Evolutionary conservation across 495 filamentous ascomycete genomes (phyloP).

Genomic region (Aspergillus asperescens): DNA sequence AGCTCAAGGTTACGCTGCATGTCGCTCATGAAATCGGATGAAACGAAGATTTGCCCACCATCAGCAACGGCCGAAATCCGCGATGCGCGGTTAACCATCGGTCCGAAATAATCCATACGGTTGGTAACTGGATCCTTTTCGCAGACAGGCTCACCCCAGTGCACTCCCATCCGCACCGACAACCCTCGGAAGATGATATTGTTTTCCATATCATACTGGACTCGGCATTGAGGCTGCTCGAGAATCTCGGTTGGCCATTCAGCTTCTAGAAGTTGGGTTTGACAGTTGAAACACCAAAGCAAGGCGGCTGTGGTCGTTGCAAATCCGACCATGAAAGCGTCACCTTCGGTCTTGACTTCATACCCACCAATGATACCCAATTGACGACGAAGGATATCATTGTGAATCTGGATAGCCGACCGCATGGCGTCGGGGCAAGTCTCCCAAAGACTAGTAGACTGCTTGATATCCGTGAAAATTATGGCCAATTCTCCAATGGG

Average conservation of each 20-base stretch:
- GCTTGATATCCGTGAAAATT: slow-evolving; percentile 99
- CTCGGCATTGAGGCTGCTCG: slow-evolving; percentile 75
- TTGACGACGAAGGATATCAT: slow-evolving; percentile 89
- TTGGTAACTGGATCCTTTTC: slow-evolving; percentile 93
- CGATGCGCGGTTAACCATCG: slow-evolving; percentile 96
- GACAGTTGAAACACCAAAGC: slow-evolving; percentile 93
- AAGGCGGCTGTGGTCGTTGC: slow-evolving; percentile 89
- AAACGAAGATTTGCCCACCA: slow-evolving; percentile 94
- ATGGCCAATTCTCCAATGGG: slow-evolving; percentile 86
- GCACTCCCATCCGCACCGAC: slow-evolving; percentile 94
- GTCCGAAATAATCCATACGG: slow-evolving; percentile 99
- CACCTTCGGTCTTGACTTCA: slow-evolving; percentile 98
- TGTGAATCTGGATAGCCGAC: slow-evolving; percentile 91
- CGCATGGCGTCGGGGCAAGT: slow-evolving; percentile 90
- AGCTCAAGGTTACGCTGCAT: slow-evolving; percentile 86
- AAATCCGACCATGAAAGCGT: slow-evolving; percentile 99
- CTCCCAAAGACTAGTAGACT: slow-evolving; percentile 96
- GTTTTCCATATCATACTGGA: slow-evolving; percentile 74
- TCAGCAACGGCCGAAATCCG: slow-evolving; percentile 93
- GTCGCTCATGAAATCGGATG: slow-evolving; percentile 92
- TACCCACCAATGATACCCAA: slow-evolving; percentile 92
- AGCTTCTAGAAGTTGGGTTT: slow-evolving; percentile 77
- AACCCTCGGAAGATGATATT: slow-evolving; percentile 88
- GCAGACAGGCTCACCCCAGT: slow-evolving; percentile 91
- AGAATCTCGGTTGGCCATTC: slow-evolving; percentile 92